Percentiles rank a stretch among this genome's conserved stretches.
phyloP scores from a whole-genome alignment of 768 basidiomycete genomes.

The Lanmaoa pseudosensibilis region DNA sequence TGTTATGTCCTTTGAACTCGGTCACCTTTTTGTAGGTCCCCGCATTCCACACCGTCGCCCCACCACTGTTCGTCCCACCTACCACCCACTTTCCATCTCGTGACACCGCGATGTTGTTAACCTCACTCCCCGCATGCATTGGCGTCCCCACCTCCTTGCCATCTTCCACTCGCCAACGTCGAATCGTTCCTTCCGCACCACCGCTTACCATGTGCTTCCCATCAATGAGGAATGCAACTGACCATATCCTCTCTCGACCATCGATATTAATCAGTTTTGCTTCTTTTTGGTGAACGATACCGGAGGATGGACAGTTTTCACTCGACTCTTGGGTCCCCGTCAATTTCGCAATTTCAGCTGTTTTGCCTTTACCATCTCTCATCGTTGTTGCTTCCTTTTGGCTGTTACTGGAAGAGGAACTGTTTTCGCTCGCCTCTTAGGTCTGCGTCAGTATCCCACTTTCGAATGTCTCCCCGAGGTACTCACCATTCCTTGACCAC shows the following conservation, averaged over 20 bases:
- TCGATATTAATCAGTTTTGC: neutral
- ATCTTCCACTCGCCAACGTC: neutral
- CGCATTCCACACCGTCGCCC: neutral
- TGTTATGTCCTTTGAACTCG: neutral
- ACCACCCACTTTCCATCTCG: neutral
- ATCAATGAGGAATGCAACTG: neutral
- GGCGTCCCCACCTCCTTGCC: neutral
- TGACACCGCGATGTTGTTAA: too few species aligned
- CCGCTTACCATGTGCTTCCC: neutral
- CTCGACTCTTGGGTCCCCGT: too few species aligned
- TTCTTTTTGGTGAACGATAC: neutral
- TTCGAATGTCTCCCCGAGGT: neutral
- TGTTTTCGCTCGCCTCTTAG: neutral
- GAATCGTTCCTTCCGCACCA: neutral
- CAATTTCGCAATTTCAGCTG: too few species aligned
- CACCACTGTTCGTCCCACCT: neutral
- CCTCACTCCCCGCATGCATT: neutral
- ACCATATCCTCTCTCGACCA: neutral
- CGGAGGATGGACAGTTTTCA: too few species aligned
- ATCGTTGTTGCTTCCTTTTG: too few species aligned
- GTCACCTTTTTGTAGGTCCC: neutral
- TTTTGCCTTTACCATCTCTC: too few species aligned
- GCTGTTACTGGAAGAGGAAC: neutral
- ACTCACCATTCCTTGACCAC: neutral
- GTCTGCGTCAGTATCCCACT: neutral